phyloP scores from a whole-genome alignment of 179 eudicot genomes.

The Silene noctiflora region DNA sequence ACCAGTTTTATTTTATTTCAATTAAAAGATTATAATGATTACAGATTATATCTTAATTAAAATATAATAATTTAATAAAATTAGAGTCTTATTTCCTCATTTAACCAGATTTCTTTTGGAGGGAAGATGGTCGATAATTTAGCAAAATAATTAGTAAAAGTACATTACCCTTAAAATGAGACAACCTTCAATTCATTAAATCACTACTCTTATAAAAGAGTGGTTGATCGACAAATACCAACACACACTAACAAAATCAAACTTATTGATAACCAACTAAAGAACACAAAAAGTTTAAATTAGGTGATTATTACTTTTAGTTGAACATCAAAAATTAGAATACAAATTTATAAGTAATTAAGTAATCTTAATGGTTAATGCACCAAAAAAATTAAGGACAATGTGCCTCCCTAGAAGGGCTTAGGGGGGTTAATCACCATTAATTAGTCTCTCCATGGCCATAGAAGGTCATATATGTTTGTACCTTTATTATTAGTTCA shows the following conservation, averaged over 20 bases:
- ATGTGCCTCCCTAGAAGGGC: slow-evolving; percentile 4
- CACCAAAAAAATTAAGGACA: slow-evolving; percentile 8
- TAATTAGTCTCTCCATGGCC: slow-evolving; percentile 15
- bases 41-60: too few relatives aligned
- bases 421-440: neutral
- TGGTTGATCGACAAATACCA: neutral
- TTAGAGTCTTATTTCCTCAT: too few relatives aligned
- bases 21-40: too few relatives aligned
- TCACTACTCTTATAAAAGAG: neutral
- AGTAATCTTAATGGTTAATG: neutral
- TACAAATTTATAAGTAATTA: neutral
- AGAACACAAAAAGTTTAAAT: neutral
- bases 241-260: too few relatives aligned
- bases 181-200: neutral
- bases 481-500: neutral
- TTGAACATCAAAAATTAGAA: neutral
- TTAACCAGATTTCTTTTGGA: too few relatives aligned
- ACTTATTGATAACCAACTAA: neutral
- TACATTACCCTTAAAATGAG: neutral
- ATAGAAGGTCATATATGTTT: slow-evolving; percentile 11
- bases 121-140: too few relatives aligned
- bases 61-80: too few relatives aligned
- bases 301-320: neutral
- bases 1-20: too few relatives aligned
- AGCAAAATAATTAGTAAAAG: too few relatives aligned